Evolutionary conservation across 345 rosid species (phyloP), one percentile per base, ranked within the genome.

Genomic region (Eucalyptus grandis): DNA sequence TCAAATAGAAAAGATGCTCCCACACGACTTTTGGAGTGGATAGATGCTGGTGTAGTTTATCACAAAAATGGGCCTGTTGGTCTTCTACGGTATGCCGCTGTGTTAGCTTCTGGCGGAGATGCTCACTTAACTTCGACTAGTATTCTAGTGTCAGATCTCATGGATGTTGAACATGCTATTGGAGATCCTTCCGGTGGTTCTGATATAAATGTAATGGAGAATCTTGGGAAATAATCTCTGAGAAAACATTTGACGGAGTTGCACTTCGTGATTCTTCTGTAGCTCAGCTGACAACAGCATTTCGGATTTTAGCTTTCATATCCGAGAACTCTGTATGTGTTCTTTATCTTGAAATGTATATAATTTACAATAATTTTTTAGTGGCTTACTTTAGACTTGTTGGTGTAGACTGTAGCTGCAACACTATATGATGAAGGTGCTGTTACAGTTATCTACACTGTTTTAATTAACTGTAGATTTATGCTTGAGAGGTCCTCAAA

Each of bases 401-500:
- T 88, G 53, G 82, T 91, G 91, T 94, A 98, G 98, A 94, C 95
- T 88, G 97, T 96, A 93, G 95, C 96, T 92, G 92, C 97, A 91
- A 92, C 94, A 86, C 92, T 98, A 87, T 98, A 94, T 88, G 98
- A 95, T 90, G 99, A 98, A 93, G 98, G 99, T 89, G 96, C 98
- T 60, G 86, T 95, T 77, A 93, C 96, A 87, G 94, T 97, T 90
- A 93, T 97, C 91, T 94, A 95, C 90, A 94, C 95, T 83, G 92
- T 98, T 93, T 90, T 97, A 90, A 94, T 98, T 91, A 97, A 97
- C 91, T 97, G 99, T 89, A 93, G 97, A 94, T 96, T 94, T 92
- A 97, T 97, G 99, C 96, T 96, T 90, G 99, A 96, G 96, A 95
- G 98, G 92, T 95, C 97, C 86, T 95, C 99, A 14, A 98, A 96